Percentiles rank a stretch among this genome's conserved stretches.
Evolutionary conservation across 305 asterid species (phyloP).

Genomic region (Fraxinus baroniana): DNA sequence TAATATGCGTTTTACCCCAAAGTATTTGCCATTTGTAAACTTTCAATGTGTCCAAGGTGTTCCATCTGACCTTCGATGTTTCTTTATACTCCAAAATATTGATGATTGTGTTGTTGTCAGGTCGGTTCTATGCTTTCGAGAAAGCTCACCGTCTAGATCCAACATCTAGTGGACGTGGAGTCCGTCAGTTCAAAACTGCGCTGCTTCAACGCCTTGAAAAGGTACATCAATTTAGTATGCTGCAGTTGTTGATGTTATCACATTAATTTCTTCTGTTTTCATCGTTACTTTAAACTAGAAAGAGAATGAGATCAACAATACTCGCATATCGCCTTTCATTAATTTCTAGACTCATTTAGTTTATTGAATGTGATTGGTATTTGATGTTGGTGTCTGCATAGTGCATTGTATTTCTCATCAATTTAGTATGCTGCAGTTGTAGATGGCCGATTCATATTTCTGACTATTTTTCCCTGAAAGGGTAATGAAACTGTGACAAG

Average conservation of each 20-base stretch:
- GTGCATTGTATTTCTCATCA: background rate
- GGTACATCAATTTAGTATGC: slow-evolving; percentile 39
- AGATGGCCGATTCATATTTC: background rate
- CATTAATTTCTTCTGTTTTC: slow-evolving; percentile 12
- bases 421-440: background rate
- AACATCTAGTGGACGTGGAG: slow-evolving; percentile 98
- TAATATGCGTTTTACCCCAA: background rate
- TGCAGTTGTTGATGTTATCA: background rate
- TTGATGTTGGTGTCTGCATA: background rate
- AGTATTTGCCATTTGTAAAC: background rate
- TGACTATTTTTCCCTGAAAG: background rate
- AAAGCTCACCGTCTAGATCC: slow-evolving; percentile 97
- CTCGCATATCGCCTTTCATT: background rate
- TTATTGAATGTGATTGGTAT: background rate
- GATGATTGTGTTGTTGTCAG: slow-evolving; percentile 45
- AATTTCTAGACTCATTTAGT: background rate
- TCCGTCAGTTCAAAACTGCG: slow-evolving; percentile 97
- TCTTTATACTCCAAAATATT: slow-evolving; percentile 1
- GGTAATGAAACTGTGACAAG: background rate
- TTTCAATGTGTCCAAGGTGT: background rate
- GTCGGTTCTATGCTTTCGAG: slow-evolving; percentile 97
- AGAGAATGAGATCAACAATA: slow-evolving; percentile 3
- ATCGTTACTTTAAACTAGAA: slow-evolving; percentile 6
- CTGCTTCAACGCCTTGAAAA: slow-evolving; percentile 95
- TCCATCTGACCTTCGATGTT: background rate